A percentile compares a stretch with the other conserved stretches of the same genome.
phyloP scores from a whole-genome alignment of 768 basidiomycete genomes.

The Pleurotus citrinopileatus region DNA sequence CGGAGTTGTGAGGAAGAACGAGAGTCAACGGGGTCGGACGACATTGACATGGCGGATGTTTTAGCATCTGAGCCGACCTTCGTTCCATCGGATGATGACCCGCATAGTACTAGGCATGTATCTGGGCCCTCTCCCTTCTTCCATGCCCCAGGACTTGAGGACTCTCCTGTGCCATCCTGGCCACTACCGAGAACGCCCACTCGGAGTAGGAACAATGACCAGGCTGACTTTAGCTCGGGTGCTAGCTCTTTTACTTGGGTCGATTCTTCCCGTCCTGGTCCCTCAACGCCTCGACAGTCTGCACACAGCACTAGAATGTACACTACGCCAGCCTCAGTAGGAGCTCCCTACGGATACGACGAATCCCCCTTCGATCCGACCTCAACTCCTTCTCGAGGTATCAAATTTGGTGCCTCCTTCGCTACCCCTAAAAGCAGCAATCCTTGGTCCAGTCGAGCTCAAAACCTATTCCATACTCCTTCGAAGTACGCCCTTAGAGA shows the following conservation, averaged over 20 bases:
- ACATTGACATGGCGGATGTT: slow-evolving; percentile 12
- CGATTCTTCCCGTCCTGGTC: slow-evolving; percentile 50
- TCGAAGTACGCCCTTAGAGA: slow-evolving; percentile 29
- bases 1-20: slow-evolving; percentile 40
- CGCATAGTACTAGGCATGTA: slow-evolving; percentile 21
- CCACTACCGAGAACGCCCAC: slow-evolving; percentile 49
- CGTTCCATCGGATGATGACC: slow-evolving; percentile 59
- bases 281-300: slow-evolving; percentile 50
- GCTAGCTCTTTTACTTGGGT: slow-evolving; percentile 39
- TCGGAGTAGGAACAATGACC: slow-evolving; percentile 20
- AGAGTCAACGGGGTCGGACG: slow-evolving; percentile 5
- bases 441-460: slow-evolving; percentile 41
- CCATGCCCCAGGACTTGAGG: slow-evolving; percentile 44
- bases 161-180: slow-evolving; percentile 58
- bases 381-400: slow-evolving; percentile 78
- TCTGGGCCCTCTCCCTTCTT: slow-evolving; percentile 47
- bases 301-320: slow-evolving; percentile 37
- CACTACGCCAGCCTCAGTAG: slow-evolving; percentile 35
- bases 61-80: slow-evolving; percentile 63
- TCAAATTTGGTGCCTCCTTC: slow-evolving; percentile 56
- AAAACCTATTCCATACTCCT: slow-evolving; percentile 53
- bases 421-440: slow-evolving; percentile 57
- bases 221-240: slow-evolving; percentile 21
- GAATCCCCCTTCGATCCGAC: slow-evolving; percentile 73
- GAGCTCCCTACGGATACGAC: slow-evolving; percentile 32